Evolutionary conservation across 2,329 filamentous ascomycete species (phyloP).

Genomic region (Phaeosphaeria sp.): DNA sequence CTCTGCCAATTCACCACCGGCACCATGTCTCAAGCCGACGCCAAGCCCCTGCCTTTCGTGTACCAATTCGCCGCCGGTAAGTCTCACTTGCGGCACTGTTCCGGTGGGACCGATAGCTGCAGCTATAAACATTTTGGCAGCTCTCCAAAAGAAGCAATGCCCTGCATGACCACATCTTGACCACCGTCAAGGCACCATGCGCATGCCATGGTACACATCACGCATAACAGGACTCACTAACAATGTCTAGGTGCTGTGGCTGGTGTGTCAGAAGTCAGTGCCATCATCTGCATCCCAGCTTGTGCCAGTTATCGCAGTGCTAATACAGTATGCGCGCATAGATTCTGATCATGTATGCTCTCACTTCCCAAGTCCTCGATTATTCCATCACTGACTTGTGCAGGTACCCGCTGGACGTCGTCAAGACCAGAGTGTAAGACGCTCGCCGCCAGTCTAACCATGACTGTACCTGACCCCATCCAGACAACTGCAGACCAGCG

Average conservation of each 20-base stretch:
- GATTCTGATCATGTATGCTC: constrained; percentile 81
- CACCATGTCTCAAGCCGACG: constrained; percentile 57
- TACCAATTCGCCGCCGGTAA: constrained; percentile 94
- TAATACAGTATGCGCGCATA: constrained; percentile 51
- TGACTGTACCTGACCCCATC: constrained; percentile 31
- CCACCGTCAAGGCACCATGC: not conserved
- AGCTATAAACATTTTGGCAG: constrained; percentile 8
- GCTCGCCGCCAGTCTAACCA: constrained; percentile 6
- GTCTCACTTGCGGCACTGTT: constrained; percentile 45
- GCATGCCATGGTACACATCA: not conserved
- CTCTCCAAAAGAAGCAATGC: constrained; percentile 6
- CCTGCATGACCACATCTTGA: constrained; percentile 2
- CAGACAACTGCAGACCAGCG: constrained; percentile 86
- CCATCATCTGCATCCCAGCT: constrained; percentile 1
- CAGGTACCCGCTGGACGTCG: constrained; percentile 98
- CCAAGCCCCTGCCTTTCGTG: constrained; percentile 82
- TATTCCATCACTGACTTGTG: constrained; percentile 8
- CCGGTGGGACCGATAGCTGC: constrained; percentile 14
- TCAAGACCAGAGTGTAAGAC: constrained; percentile 93
- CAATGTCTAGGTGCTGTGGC: constrained; percentile 77
- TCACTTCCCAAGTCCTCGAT: not conserved
- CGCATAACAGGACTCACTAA: constrained; percentile 34
- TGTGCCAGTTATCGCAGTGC: constrained; percentile 19
- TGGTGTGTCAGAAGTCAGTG: constrained; percentile 91
- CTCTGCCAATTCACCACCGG: constrained; percentile 14